These are phyloP conservation scores for Kuraishia borneana DNA, from an alignment of 805 yeast species.

Conservation along the genomic window DNA sequence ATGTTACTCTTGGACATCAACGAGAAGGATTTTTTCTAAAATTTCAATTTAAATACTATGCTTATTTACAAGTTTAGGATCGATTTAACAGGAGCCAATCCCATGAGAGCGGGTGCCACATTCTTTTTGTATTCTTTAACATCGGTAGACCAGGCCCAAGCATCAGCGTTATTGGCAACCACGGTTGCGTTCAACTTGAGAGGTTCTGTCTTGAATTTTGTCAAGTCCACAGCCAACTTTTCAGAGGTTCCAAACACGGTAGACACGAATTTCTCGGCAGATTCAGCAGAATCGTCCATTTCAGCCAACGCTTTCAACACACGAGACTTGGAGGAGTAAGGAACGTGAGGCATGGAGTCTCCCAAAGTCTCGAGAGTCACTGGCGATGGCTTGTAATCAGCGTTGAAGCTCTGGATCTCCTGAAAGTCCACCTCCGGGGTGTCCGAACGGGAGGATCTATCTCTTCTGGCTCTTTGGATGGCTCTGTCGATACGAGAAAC, in stretches of 20 bases:
- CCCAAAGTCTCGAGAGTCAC: neutral
- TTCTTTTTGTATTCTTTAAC: neutral
- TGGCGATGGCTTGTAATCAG: neutral
- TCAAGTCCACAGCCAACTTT: neutral
- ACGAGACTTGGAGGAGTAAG: neutral
- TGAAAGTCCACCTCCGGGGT: neutral
- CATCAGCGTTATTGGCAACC: neutral
- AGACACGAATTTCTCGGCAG: neutral
- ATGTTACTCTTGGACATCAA: slow-evolving; percentile 23
- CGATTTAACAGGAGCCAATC: neutral
- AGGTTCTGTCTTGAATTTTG: neutral
- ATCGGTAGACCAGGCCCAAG: neutral
- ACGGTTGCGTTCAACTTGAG: neutral
- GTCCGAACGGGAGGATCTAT: neutral
- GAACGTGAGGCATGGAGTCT: neutral
- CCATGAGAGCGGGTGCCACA: neutral
- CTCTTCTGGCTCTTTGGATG: slow-evolving; percentile 1
- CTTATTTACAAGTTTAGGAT: neutral
- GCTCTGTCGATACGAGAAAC: neutral
- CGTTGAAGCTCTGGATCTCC: neutral
- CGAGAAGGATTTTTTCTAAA: slow-evolving; percentile 10
- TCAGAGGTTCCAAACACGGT: neutral
- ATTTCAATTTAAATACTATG: neutral
- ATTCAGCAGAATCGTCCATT: neutral
- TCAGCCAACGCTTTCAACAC: neutral